Evolutionary conservation across 305 asterid species (phyloP).

Genomic region (Fraxinus albicans): DNA sequence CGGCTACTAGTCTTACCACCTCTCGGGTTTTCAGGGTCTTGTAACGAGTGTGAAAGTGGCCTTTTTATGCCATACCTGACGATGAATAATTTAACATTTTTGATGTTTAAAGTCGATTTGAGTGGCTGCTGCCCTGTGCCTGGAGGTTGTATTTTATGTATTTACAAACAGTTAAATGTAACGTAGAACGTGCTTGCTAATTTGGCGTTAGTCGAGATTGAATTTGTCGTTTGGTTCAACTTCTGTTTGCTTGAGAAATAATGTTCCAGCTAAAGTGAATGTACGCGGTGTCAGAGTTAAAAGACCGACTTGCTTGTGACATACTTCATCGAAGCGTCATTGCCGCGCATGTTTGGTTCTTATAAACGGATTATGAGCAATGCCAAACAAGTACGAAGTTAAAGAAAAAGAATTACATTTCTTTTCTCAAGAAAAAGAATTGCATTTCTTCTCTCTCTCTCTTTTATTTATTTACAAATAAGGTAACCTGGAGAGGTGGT

Average conservation of each 20-base stretch:
- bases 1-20: conserved; percentile 58
- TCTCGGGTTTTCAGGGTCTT: conserved; percentile 45
- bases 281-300: too few relatives aligned
- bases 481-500: neutral
- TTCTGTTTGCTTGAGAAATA: neutral
- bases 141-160: conserved; percentile 48
- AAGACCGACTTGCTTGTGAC: too few relatives aligned
- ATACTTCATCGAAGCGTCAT: too few relatives aligned
- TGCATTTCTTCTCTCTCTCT: too few relatives aligned
- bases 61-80: conserved; percentile 29
- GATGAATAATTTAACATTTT: conserved; percentile 25
- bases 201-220: conserved; percentile 42
- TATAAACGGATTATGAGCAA: too few relatives aligned
- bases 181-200: conserved; percentile 56
- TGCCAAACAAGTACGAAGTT: too few relatives aligned
- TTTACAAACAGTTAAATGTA: conserved; percentile 41
- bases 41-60: conserved; percentile 52
- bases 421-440: neutral
- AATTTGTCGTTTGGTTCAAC: neutral
- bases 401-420: neutral
- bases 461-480: neutral
- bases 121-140: conserved; percentile 58
- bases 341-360: too few relatives aligned
- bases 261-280: neutral
- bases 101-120: conserved; percentile 40